Evolutionary conservation across 257 asterid species (phyloP), one percentile per base, ranked within the genome.

Genomic region (Solanum tacnaense): DNA sequence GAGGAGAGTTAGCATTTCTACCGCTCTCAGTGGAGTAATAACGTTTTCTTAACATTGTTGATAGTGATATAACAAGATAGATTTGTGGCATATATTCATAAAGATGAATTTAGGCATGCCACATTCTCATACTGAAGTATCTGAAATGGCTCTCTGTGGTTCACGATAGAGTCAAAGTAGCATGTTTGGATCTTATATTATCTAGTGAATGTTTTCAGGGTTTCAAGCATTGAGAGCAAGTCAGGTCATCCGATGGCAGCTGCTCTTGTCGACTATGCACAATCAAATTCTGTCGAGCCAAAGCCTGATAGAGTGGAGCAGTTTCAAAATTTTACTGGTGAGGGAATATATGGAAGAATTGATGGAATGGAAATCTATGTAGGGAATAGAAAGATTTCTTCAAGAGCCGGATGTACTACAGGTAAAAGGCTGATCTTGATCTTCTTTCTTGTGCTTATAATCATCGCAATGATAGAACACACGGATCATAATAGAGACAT

Each of bases 171-270:
- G 25, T 31, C 65, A 44, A 25, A 44, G 56, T 44, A 44, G n/a
- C 68, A 44, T 46, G 18, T 16, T 46, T 46, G 18, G 39, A 79
- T 79, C 62, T 41, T 13, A n/a, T 25, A 44, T 20, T 82, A 0
- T 79, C 1, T 27, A 36, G 67, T 84, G 21, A 74, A 71, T 25
- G 13, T 35, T 65, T 88, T 2, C 79, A 96, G 99, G 98, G 93
- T 96, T 81, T 94, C 98, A 49, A 95, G 98, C 89, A 93, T 96
- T n/a, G 99, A 96, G 86, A 90, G 94, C 89, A 96, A 94, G 87
- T 96, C 98, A 29, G 91, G 96, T 41, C 99, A 96, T 92, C 99
- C 98, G 12, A 89, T 96, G 95, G 98, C 98, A 12, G 94, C 94
- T 49, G 97, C 98, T 83, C 85, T 96, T 67, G 87, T 94, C 5